Percentiles rank a stretch among this genome's conserved stretches.
Conservation (phyloP, 1,139 yeast genomes). For the Nematodospora anomalae region DNA sequence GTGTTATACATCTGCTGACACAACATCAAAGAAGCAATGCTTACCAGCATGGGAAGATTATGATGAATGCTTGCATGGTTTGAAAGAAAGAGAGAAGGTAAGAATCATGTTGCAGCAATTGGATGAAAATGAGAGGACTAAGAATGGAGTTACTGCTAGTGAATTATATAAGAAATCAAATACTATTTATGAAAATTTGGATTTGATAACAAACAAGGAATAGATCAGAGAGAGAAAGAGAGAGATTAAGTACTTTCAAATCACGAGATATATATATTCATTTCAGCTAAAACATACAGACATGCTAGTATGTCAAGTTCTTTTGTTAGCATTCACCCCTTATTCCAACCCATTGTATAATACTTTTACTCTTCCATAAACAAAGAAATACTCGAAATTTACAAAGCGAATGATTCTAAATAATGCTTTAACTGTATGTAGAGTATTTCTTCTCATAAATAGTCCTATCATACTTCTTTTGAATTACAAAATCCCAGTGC, state of each 20-base stretch:
- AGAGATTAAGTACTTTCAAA: no score
- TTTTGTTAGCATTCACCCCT: neutral
- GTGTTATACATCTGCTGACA: constrained; percentile 50
- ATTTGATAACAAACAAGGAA: constrained; percentile 33
- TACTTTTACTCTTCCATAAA: neutral
- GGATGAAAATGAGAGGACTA: constrained; percentile 42
- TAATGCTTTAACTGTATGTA: no score
- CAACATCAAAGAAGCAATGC: constrained; percentile 43
- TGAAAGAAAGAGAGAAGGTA: constrained; percentile 48
- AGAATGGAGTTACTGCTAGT: constrained; percentile 43
- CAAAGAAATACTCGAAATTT: neutral
- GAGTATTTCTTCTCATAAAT: no score
- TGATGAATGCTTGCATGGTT: constrained; percentile 51
- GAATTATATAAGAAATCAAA: constrained; percentile 48
- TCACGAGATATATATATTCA: neutral
- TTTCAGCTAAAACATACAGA: neutral
- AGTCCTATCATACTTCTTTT: no score
- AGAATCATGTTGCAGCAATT: constrained; percentile 49
- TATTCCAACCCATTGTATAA: neutral
- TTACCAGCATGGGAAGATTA: constrained; percentile 49
- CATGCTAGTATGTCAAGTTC: neutral
- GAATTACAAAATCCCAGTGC: no score
- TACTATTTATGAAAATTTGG: constrained; percentile 46
- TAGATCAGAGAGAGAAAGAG: constrained; percentile 2
- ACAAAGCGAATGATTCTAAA: no score